Percentiles rank a stretch among this genome's conserved stretches.
These are phyloP conservation scores for Solanum piurae DNA, from an alignment of 257 asterid genomes.

Conservation along the genomic window DNA sequence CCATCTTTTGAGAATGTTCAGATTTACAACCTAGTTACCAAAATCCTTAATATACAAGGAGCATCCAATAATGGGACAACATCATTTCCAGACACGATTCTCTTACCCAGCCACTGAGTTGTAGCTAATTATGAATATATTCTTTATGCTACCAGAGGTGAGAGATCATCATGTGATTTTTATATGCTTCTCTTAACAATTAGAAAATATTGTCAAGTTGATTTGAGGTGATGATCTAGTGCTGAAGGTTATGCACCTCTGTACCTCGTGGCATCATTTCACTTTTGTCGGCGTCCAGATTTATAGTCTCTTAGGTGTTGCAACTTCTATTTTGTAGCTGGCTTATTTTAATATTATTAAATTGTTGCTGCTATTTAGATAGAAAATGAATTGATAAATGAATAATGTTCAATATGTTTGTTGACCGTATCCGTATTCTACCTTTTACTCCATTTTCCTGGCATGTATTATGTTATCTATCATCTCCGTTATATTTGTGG, in stretches of 20 bases:
- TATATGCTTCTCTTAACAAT: background rate
- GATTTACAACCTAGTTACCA: conserved; percentile 56
- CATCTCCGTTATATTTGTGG: background rate
- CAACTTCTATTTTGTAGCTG: background rate
- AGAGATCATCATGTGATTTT: background rate
- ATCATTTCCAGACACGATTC: conserved; percentile 33
- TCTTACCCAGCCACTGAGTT: conserved; percentile 35
- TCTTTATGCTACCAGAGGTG: background rate
- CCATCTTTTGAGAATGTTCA: conserved; percentile 66
- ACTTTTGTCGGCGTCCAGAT: background rate
- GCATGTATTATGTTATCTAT: background rate
- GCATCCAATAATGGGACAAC: conserved; percentile 57
- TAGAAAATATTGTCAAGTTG: background rate
- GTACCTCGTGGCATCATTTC: background rate
- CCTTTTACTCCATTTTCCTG: background rate
- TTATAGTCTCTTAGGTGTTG: background rate
- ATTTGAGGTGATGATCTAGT: background rate
- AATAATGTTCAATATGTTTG: background rate
- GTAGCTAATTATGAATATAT: background rate
- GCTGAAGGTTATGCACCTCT: background rate
- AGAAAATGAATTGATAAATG: background rate
- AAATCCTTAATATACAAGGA: conserved; percentile 41
- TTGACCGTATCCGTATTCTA: background rate
- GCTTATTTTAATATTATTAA: background rate
- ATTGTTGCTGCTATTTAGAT: background rate